These are phyloP conservation scores for Eimeria sp. DNA, from an alignment of 169 alveolate species.

Conservation along the genomic window DNA sequence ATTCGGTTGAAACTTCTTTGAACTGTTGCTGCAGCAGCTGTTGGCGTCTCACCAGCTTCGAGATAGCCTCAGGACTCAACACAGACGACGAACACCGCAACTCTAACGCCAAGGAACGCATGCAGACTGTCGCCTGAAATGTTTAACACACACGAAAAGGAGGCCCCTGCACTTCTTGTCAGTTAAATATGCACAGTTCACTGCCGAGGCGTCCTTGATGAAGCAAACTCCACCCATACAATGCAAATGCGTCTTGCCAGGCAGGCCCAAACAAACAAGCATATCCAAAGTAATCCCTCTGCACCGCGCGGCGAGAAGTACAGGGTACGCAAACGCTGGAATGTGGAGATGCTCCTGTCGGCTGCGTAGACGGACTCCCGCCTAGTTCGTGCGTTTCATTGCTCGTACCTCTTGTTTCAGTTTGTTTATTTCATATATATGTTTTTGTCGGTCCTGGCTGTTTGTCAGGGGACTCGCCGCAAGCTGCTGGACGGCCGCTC, in stretches of 20 bases:
- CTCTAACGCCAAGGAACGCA: slow-evolving; percentile 53
- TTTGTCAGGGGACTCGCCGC: slow-evolving; percentile 12
- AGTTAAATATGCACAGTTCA: neutral
- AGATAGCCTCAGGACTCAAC: slow-evolving; percentile 23
- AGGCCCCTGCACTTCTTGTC: neutral
- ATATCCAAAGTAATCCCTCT: neutral
- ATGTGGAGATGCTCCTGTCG: neutral
- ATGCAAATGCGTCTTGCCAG: neutral
- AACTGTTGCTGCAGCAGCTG: slow-evolving; percentile 65
- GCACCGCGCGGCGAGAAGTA: neutral
- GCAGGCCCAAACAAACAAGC: neutral
- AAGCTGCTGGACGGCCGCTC: slow-evolving; percentile 18
- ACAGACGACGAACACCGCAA: slow-evolving; percentile 66
- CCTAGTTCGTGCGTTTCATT: neutral
- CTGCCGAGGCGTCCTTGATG: neutral
- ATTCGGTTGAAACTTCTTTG: slow-evolving; percentile 2
- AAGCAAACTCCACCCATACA: neutral
- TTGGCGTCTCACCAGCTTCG: slow-evolving; percentile 43
- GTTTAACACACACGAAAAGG: neutral
- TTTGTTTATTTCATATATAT: neutral
- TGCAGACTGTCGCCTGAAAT: slow-evolving; percentile 37
- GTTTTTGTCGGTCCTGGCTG: slow-evolving; percentile 31
- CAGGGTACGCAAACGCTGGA: neutral
- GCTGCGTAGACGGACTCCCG: neutral
- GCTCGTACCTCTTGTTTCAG: slow-evolving; percentile 32